phyloP scores from a whole-genome alignment of 2,329 filamentous ascomycete genomes.

The Hawksworthiomyces lignivorus region DNA sequence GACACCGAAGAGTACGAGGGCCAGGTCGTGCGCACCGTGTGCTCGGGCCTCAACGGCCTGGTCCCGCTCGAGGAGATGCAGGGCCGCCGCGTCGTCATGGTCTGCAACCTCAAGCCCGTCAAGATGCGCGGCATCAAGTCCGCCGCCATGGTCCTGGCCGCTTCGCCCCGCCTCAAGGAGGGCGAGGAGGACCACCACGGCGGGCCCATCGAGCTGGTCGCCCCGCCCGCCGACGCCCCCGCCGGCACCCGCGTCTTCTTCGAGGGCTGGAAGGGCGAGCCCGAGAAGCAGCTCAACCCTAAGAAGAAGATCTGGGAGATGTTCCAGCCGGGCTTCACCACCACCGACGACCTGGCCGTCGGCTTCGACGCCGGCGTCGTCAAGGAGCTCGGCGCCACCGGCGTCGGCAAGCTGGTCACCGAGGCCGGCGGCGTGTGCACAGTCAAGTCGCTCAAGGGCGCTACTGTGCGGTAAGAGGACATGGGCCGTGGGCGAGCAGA shows the following conservation, averaged over 20 bases:
- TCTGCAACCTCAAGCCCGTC: constrained; percentile 97
- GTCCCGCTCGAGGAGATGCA: constrained; percentile 95
- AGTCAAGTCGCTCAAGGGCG: constrained; percentile 72
- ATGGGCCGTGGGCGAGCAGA: too few species aligned
- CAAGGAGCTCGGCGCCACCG: constrained; percentile 66
- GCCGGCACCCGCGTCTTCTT: constrained; percentile 88
- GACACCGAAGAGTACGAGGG: constrained; percentile 90
- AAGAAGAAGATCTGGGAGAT: constrained; percentile 99
- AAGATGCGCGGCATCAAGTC: constrained; percentile 89
- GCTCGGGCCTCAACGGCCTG: constrained; percentile 90
- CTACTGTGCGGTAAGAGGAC: constrained; percentile 81
- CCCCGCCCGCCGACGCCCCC: constrained; percentile 66
- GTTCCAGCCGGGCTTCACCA: constrained; percentile 93
- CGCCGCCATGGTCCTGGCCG: constrained; percentile 86
- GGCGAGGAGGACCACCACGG: constrained; percentile 81
- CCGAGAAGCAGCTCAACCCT: constrained; percentile 88
- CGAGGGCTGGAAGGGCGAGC: constrained; percentile 88
- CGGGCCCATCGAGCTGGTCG: constrained; percentile 86
- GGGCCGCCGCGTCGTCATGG: constrained; percentile 85
- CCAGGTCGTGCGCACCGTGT: constrained; percentile 87
- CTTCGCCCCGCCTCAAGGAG: constrained; percentile 74
- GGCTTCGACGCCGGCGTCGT: constrained; percentile 76
- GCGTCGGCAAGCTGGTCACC: constrained; percentile 62
- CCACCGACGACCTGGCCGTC: constrained; percentile 71
- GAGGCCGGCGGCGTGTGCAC: constrained; percentile 73